A percentile compares a stretch with the other conserved stretches of the same genome.
These are phyloP conservation scores for Erodium trifolium DNA, from an alignment of 441 rosid species.

Conservation along the genomic window DNA sequence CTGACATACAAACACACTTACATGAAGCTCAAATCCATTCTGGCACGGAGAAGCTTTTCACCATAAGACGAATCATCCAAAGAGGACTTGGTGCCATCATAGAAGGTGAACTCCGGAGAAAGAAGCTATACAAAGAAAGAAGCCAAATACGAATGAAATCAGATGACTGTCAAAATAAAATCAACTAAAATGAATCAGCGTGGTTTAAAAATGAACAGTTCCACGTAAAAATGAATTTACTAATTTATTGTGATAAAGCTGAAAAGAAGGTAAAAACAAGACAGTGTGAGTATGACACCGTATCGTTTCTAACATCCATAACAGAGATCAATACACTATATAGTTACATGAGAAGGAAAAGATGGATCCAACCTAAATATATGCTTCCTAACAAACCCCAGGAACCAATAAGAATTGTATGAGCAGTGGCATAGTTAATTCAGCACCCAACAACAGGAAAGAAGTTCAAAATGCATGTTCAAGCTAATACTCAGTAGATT, in stretches of 20 bases:
- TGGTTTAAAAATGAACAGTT: not conserved
- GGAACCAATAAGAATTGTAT: conserved; percentile 1
- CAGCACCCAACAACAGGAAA: not conserved
- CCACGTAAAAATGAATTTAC: not conserved
- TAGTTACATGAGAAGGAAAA: not conserved
- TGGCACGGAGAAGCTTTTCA: conserved; percentile 95
- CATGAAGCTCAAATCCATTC: conserved; percentile 96
- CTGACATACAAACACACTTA: conserved; percentile 30
- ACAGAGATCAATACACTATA: not conserved
- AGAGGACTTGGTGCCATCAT: conserved; percentile 88
- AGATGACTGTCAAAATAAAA: not conserved
- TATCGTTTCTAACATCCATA: not conserved
- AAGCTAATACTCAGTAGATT: not conserved
- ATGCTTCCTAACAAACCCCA: not conserved
- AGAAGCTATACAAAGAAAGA: conserved; percentile 49
- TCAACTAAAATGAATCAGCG: not conserved
- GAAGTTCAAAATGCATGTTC: not conserved
- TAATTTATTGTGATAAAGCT: conserved; percentile 1
- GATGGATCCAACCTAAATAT: not conserved
- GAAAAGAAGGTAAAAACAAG: not conserved
- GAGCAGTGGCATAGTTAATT: not conserved
- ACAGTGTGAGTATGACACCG: not conserved
- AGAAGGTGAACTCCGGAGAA: conserved; percentile 95
- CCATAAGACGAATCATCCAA: conserved; percentile 70
- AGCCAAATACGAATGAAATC: conserved; percentile 15